Conservation (phyloP, 2,329 filamentous ascomycete genomes). For the Exophiala calicioides region DNA sequence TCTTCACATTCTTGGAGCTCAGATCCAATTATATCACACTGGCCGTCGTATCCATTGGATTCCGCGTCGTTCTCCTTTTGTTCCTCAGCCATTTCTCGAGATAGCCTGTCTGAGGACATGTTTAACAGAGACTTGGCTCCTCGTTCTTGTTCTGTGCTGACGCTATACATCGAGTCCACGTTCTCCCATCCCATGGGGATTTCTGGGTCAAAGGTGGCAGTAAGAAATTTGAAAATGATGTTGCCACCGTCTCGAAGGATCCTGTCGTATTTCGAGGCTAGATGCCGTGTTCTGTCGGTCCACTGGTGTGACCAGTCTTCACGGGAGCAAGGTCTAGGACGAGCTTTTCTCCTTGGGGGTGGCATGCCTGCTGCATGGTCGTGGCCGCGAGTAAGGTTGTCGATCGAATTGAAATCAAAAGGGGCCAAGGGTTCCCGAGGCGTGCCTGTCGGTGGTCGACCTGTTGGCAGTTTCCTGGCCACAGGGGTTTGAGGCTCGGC, state of each 20-base stretch:
- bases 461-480: background rate
- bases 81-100: constrained; percentile 10
- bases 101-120: constrained; percentile 12
- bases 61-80: constrained; percentile 16
- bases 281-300: constrained; percentile 1
- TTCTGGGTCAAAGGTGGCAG: constrained; percentile 8
- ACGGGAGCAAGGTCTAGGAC: background rate
- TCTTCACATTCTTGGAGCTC: constrained; percentile 17
- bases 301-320: background rate
- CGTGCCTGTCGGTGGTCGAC: background rate
- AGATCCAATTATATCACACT: constrained; percentile 11
- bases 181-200: background rate
- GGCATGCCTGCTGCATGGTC: background rate
- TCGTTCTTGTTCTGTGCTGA: background rate
- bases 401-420: too few relatives aligned
- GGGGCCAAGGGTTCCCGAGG: too few relatives aligned
- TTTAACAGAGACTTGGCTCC: constrained; percentile 12
- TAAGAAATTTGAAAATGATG: constrained; percentile 9
- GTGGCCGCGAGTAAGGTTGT: background rate
- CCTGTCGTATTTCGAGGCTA: constrained; percentile 29
- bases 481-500: background rate
- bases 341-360: background rate
- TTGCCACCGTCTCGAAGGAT: constrained; percentile 7
- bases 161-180: background rate
- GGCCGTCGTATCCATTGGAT: constrained; percentile 13